phyloP scores from a whole-genome alignment of 164 flowering plant species.

The Santalum album region DNA sequence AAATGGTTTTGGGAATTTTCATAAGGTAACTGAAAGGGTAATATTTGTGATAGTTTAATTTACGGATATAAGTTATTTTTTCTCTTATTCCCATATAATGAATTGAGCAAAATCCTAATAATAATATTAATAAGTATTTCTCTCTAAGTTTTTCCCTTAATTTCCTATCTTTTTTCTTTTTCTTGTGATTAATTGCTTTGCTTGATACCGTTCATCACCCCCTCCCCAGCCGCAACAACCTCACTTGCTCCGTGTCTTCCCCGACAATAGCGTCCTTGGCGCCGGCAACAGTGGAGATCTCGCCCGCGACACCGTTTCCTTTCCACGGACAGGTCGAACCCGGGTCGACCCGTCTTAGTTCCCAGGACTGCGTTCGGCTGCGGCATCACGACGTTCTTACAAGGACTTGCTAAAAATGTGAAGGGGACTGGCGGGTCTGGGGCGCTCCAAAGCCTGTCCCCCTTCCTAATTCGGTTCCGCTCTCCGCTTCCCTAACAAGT shows the following conservation, averaged over 20 bases:
- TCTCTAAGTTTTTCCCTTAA: too few species aligned
- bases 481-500: constrained; percentile 19
- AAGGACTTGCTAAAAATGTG: constrained; percentile 31
- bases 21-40: too few species aligned
- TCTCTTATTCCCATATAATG: too few species aligned
- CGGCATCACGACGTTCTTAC: constrained; percentile 11
- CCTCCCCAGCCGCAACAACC: not conserved
- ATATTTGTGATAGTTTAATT: too few species aligned
- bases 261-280: constrained; percentile 18
- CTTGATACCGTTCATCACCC: too few species aligned
- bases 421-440: constrained; percentile 40
- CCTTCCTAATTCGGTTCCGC: constrained; percentile 27
- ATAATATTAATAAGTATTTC: too few species aligned
- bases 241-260: constrained; percentile 15
- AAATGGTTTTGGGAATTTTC: too few species aligned
- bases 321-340: constrained; percentile 15
- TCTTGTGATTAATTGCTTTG: too few species aligned
- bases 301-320: constrained; percentile 16
- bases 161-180: too few species aligned
- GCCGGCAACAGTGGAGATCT: constrained; percentile 17
- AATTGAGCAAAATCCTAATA: too few species aligned
- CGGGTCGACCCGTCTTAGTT: constrained; percentile 2
- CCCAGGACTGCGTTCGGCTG: constrained; percentile 21
- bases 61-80: too few species aligned
- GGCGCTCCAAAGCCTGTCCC: constrained; percentile 18